Percentiles rank a stretch among this genome's conserved stretches.
phyloP scores from a whole-genome alignment of 2,329 filamentous ascomycete genomes.

The Penicillium polonicum region DNA sequence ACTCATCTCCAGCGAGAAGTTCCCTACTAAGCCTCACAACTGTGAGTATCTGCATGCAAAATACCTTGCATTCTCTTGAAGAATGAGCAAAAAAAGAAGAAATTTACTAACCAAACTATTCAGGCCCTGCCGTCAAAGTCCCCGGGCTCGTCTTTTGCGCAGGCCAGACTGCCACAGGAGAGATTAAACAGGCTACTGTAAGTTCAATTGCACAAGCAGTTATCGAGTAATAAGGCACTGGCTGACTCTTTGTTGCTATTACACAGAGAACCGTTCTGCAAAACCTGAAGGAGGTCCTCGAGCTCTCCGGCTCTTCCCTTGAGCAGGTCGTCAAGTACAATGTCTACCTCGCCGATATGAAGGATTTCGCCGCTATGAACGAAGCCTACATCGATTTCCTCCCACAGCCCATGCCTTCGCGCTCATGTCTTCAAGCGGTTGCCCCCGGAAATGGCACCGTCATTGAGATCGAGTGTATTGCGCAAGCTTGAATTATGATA shows the following conservation, averaged over 20 bases:
- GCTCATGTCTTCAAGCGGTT: conserved; percentile 44
- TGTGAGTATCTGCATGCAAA: conserved; percentile 29
- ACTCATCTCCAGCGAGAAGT: conserved; percentile 50
- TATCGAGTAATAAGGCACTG: not conserved
- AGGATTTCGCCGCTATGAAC: conserved; percentile 40
- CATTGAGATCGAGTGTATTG: conserved; percentile 49
- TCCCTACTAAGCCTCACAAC: conserved; percentile 50
- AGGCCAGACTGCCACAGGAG: conserved; percentile 51
- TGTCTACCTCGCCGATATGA: conserved; percentile 62
- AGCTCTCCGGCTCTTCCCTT: conserved; percentile 56
- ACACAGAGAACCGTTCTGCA: conserved; percentile 34
- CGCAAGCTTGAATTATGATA: conserved; percentile 31
- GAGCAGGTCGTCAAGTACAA: conserved; percentile 64
- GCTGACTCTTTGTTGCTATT: not conserved
- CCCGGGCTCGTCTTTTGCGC: conserved; percentile 50
- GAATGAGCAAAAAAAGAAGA: not conserved
- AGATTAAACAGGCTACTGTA: conserved; percentile 50
- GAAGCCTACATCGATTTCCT: conserved; percentile 40
- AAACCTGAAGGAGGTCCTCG: conserved; percentile 50
- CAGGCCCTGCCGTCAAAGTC: conserved; percentile 46
- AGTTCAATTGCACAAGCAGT: conserved; percentile 10
- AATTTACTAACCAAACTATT: not conserved
- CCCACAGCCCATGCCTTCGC: conserved; percentile 45
- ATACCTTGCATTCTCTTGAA: too few species aligned
- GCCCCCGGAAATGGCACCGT: conserved; percentile 43